Conservation (phyloP, 208 protist species). For the Acanthamoeba quina region DNA sequence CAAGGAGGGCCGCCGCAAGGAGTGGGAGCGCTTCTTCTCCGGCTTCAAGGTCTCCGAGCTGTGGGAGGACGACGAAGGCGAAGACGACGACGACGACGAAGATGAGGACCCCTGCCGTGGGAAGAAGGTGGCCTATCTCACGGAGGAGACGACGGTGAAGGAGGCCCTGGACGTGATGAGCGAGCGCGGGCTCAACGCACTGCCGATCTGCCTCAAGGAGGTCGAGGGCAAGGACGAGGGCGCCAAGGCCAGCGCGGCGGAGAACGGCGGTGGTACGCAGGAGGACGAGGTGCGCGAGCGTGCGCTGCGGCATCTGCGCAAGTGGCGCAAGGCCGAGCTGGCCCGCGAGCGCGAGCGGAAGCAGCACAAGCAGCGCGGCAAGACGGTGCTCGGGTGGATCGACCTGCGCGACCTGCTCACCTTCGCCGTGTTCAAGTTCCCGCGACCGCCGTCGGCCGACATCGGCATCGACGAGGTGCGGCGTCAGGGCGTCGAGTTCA, state of each 20-base stretch:
- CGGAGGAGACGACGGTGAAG: conserved; percentile 56
- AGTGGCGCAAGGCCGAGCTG: conserved; percentile 63
- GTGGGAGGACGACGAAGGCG: conserved; percentile 40
- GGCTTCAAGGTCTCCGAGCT: conserved; percentile 61
- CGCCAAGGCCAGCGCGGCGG: neutral
- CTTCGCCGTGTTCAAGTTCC: conserved; percentile 55
- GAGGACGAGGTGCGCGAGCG: conserved; percentile 17
- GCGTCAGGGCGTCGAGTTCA: conserved; percentile 51
- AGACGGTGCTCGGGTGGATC: conserved; percentile 59
- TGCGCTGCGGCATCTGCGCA: conserved; percentile 35
- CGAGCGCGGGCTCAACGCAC: conserved; percentile 10
- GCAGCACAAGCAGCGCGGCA: conserved; percentile 27
- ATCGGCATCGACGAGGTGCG: conserved; percentile 40
- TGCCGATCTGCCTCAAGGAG: conserved; percentile 54
- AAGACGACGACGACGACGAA: conserved; percentile 9
- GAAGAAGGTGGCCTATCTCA: conserved; percentile 40
- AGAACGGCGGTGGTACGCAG: neutral
- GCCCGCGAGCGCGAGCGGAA: conserved; percentile 38
- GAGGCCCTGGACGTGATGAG: conserved; percentile 55
- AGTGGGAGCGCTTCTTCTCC: conserved; percentile 65
- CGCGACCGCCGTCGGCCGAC: conserved; percentile 31
- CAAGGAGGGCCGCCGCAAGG: conserved; percentile 58
- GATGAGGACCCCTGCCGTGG: neutral
- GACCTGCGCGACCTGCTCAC: conserved; percentile 58
- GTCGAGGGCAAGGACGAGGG: neutral